These are phyloP conservation scores for Globisporangium mamillatum DNA, from an alignment of 352 stramenopile species.

Conservation along the genomic window DNA sequence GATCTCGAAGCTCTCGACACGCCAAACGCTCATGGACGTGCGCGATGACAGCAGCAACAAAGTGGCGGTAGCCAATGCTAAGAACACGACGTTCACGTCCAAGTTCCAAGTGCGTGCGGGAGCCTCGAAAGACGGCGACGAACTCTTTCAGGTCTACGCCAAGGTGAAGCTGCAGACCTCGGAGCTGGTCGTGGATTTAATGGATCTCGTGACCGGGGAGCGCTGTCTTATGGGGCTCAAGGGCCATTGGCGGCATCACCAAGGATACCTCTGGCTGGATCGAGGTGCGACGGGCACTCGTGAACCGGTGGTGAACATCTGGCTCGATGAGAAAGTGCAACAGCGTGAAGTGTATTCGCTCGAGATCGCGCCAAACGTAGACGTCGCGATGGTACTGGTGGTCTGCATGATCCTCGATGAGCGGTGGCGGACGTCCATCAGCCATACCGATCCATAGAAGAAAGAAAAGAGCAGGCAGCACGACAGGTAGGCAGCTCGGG, in stretches of 20 bases:
- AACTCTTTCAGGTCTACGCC: constrained; percentile 10
- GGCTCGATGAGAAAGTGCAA: neutral
- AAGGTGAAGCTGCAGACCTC: constrained; percentile 2
- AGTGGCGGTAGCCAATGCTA: neutral
- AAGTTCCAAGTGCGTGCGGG: neutral
- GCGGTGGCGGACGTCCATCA: constrained; percentile 4
- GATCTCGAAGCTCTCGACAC: neutral
- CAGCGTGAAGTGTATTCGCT: constrained; percentile 17
- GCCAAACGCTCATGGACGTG: constrained; percentile 1
- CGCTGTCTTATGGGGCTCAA: constrained; percentile 6
- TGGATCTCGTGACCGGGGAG: neutral
- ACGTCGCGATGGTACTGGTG: constrained; percentile 19
- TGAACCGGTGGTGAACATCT: neutral
- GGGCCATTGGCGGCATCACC: neutral
- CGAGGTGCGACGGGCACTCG: neutral
- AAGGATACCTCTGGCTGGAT: constrained; percentile 4
- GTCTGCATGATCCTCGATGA: constrained; percentile 23
- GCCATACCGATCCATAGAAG: neutral
- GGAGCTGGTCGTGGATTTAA: constrained; percentile 1
- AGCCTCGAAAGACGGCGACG: neutral
- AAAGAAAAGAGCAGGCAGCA: neutral
- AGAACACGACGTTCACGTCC: constrained; percentile 1
- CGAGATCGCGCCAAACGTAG: constrained; percentile 14
- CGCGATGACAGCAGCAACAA: neutral
- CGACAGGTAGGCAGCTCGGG: neutral